Conservation (phyloP, 1,139 yeast genomes). For the Debaryomyces sp. region DNA sequence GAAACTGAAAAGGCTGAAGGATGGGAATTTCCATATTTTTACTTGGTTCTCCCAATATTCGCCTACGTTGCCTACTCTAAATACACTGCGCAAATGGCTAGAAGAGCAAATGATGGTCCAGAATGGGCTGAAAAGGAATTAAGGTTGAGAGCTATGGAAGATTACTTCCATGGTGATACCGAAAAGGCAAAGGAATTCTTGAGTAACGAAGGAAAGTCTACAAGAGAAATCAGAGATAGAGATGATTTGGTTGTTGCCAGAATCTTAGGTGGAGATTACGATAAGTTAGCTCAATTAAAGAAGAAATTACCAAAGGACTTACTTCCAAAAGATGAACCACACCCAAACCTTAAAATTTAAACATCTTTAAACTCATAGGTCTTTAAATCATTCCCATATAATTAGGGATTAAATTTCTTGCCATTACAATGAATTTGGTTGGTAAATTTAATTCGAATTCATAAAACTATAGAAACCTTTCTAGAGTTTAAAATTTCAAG, state of each 20-base stretch:
- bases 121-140: constrained; percentile 89
- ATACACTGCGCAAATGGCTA: constrained; percentile 48
- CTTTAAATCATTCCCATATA: constrained; percentile 4
- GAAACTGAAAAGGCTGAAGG: constrained; percentile 79
- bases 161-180: constrained; percentile 60
- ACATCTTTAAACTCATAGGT: not conserved
- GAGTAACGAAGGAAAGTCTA: constrained; percentile 57
- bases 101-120: constrained; percentile 49
- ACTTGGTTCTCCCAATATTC: constrained; percentile 68
- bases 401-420: constrained; percentile 1
- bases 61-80: constrained; percentile 46
- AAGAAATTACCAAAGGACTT: constrained; percentile 50
- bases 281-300: constrained; percentile 72
- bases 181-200: constrained; percentile 60
- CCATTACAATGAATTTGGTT: constrained; percentile 3
- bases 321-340: constrained; percentile 38
- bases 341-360: constrained; percentile 39
- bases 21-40: constrained; percentile 79
- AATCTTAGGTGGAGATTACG: constrained; percentile 84
- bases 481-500: constrained; percentile 7
- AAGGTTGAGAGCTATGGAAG: constrained; percentile 76
- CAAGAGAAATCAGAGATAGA: constrained; percentile 64
- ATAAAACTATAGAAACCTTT: constrained; percentile 8
- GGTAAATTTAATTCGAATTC: constrained; percentile 3
- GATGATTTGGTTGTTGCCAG: constrained; percentile 83